Evolutionary conservation across 2,329 filamentous ascomycete species (phyloP).

Genomic region (Clonostachys sp.): DNA sequence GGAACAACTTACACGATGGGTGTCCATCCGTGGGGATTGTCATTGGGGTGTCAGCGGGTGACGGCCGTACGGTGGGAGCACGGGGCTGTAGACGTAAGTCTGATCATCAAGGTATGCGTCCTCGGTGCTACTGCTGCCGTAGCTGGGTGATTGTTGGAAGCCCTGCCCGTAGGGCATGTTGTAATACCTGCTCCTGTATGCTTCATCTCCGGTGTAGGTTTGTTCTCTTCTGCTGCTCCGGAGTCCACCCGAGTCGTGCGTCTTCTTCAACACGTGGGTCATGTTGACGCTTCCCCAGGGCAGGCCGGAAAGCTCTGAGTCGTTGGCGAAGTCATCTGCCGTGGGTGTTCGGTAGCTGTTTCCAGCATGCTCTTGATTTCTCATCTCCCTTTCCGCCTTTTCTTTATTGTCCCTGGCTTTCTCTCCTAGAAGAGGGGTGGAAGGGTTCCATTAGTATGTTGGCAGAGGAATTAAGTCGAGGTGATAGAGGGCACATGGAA

Average conservation of each 20-base stretch:
- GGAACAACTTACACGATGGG: too few species aligned
- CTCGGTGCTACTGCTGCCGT: conserved; percentile 1
- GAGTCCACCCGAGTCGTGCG: conserved; percentile 42
- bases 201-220: conserved; percentile 27
- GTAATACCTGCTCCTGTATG: conserved; percentile 18
- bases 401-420: conserved; percentile 67
- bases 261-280: conserved; percentile 43
- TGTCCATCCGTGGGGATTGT: too few species aligned
- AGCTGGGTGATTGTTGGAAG: conserved; percentile 2
- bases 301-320: conserved; percentile 55
- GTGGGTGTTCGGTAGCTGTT: conserved; percentile 60
- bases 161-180: conserved; percentile 3
- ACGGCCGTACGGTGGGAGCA: neutral
- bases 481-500: neutral
- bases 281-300: conserved; percentile 70
- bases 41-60: too few species aligned
- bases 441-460: neutral
- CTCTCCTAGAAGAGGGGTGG: conserved; percentile 47
- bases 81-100: neutral
- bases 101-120: conserved; percentile 3
- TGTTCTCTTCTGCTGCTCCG: conserved; percentile 30
- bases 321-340: conserved; percentile 46
- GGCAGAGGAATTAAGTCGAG: neutral
- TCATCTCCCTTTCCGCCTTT: conserved; percentile 55
- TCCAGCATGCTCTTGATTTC: conserved; percentile 60